A percentile compares a stretch with the other conserved stretches of the same genome.
Conservation (phyloP, 2,329 filamentous ascomycete genomes). For the Xylariomycetidae sp. region DNA sequence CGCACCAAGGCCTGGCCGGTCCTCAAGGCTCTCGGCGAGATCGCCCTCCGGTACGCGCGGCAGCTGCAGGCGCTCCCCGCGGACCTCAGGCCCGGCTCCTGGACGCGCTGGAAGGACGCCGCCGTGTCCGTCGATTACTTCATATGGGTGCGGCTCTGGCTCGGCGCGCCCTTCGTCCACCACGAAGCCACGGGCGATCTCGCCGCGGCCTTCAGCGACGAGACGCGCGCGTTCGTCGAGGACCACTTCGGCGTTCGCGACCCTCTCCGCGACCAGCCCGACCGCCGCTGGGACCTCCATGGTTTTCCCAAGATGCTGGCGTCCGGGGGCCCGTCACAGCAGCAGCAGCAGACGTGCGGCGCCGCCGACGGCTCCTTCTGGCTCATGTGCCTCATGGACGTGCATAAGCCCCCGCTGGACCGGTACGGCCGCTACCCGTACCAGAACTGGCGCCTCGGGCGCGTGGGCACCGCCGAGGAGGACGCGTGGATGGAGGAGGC, state of each 20-base stretch:
- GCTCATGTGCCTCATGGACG: constrained; percentile 17
- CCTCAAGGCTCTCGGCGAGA: constrained; percentile 15
- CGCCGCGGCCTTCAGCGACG: constrained; percentile 14
- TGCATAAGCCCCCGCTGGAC: constrained; percentile 21
- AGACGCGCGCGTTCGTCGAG: constrained; percentile 19
- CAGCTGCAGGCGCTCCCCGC: constrained; percentile 10
- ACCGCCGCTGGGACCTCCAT: constrained; percentile 14
- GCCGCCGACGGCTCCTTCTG: constrained; percentile 18
- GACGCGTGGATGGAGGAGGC: constrained; percentile 16
- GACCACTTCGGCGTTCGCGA: constrained; percentile 12
- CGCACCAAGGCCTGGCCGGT: constrained; percentile 10
- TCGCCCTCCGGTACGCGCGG: constrained; percentile 13
- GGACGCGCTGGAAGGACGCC: constrained; percentile 12
- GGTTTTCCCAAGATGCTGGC: constrained; percentile 16
- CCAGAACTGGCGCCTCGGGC: constrained; percentile 18
- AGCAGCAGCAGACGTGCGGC: constrained; percentile 9
- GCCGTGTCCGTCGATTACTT: constrained; percentile 22
- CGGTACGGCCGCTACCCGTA: constrained; percentile 25
- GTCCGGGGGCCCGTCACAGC: constrained; percentile 11
- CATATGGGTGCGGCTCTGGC: constrained; percentile 18
- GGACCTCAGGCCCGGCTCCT: constrained; percentile 12
- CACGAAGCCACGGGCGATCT: constrained; percentile 12
- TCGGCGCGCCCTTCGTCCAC: constrained; percentile 22
- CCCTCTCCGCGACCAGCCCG: constrained; percentile 10
- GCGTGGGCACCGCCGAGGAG: constrained; percentile 19